Conservation (phyloP, 192 early-diverging fungal species). For the Backusella australiensis region DNA sequence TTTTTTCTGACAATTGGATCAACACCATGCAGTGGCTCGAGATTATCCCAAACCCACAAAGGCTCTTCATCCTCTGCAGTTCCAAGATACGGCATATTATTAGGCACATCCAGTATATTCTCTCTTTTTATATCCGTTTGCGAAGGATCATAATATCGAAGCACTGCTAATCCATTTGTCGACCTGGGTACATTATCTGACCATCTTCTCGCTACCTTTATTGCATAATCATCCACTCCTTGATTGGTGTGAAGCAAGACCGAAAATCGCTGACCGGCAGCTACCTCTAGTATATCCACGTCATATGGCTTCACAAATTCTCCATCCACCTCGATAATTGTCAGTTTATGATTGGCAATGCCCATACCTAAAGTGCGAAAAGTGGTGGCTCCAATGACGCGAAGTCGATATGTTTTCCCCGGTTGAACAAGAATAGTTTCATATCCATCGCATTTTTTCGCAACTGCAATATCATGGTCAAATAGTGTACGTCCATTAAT, state of each 20-base stretch:
- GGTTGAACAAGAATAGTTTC: conserved; percentile 17
- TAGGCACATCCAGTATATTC: background rate
- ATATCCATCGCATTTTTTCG: conserved; percentile 19
- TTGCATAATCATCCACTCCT: conserved; percentile 24
- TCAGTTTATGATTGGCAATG: conserved; percentile 49
- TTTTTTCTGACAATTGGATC: conserved; percentile 8
- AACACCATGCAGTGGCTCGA: conserved; percentile 12
- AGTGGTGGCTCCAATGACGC: conserved; percentile 42
- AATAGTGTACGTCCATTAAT: conserved; percentile 42
- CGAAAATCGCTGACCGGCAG: conserved; percentile 50
- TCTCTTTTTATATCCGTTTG: background rate
- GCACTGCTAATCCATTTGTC: conserved; percentile 23
- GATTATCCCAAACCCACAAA: conserved; percentile 22
- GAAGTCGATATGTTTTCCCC: conserved; percentile 35
- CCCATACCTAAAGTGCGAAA: conserved; percentile 44
- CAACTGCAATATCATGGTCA: background rate
- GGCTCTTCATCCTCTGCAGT: background rate
- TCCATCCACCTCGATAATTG: conserved; percentile 57
- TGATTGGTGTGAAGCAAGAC: conserved; percentile 41
- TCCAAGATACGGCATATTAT: background rate
- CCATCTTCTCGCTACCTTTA: conserved; percentile 20
- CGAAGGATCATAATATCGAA: conserved; percentile 21
- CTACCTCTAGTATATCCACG: conserved; percentile 35
- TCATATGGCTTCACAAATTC: conserved; percentile 37
- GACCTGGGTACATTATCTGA: conserved; percentile 8